phyloP scores from a whole-genome alignment of 1,284 basidiomycete species.

The Flammula alnicola region DNA sequence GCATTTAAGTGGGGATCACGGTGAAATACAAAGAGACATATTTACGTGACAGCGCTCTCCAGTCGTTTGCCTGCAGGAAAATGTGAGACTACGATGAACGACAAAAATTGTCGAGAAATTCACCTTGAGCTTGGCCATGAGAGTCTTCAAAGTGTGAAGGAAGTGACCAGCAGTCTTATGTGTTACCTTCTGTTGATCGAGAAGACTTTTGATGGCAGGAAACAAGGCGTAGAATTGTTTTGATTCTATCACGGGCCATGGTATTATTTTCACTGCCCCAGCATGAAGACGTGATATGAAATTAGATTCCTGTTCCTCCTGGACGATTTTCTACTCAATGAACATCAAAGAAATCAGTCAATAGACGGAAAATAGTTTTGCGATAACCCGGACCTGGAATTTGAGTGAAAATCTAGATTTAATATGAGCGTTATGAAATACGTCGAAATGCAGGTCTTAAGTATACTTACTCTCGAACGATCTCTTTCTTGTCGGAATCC shows the following conservation, averaged over 20 bases:
- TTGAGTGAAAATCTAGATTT: not conserved
- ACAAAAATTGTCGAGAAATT: not conserved
- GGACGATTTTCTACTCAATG: constrained; percentile 58
- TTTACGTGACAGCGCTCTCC: not conserved
- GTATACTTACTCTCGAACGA: constrained; percentile 54
- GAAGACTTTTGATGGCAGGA: constrained; percentile 44
- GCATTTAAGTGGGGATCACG: not conserved
- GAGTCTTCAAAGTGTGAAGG: constrained; percentile 58
- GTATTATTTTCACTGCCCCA: constrained; percentile 59
- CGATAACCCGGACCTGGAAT: not conserved
- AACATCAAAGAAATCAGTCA: constrained; percentile 37
- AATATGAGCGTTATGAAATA: not conserved
- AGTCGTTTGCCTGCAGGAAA: not conserved
- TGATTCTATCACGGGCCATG: constrained; percentile 70
- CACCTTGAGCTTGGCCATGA: constrained; percentile 73
- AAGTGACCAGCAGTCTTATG: constrained; percentile 58
- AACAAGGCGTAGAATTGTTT: constrained; percentile 61
- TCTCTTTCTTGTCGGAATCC: constrained; percentile 58
- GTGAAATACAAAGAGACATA: not conserved
- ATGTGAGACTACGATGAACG: not conserved
- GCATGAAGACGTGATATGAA: constrained; percentile 62
- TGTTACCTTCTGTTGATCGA: constrained; percentile 53
- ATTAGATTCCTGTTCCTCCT: constrained; percentile 62
- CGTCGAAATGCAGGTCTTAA: constrained; percentile 2
- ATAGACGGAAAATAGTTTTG: not conserved